These are phyloP conservation scores for Athelia psychrophila DNA, from an alignment of 1,284 basidiomycete species.

Conservation along the genomic window DNA sequence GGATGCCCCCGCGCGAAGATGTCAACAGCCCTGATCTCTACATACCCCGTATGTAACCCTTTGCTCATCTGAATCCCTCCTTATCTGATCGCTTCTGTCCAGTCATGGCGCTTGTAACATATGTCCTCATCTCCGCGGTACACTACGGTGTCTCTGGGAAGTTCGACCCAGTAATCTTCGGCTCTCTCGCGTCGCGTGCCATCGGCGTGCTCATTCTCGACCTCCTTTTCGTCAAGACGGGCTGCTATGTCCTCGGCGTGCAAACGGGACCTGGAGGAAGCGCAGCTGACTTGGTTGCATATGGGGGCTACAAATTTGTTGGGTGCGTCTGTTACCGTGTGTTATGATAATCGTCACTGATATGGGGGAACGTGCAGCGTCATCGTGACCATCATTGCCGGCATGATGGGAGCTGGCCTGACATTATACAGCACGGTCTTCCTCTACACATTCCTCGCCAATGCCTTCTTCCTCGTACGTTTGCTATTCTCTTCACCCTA, in stretches of 20 bases:
- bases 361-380: conserved; percentile 49
- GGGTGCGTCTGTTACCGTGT: conserved; percentile 49
- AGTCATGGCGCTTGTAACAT: conserved; percentile 98
- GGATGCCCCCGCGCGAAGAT: conserved; percentile 89
- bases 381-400: conserved; percentile 64
- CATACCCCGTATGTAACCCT: conserved; percentile 77
- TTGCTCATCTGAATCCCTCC: neutral
- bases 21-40: conserved; percentile 96
- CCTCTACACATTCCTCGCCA: conserved; percentile 83
- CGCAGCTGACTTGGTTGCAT: conserved; percentile 62
- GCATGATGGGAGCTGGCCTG: conserved; percentile 57
- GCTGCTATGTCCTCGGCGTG: conserved; percentile 89
- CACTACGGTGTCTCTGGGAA: conserved; percentile 81
- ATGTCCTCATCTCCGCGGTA: conserved; percentile 86
- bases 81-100: conserved; percentile 5
- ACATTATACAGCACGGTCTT: conserved; percentile 75
- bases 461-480: conserved; percentile 91
- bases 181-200: conserved; percentile 82
- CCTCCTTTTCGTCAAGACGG: conserved; percentile 85
- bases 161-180: conserved; percentile 91
- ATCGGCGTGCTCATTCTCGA: conserved; percentile 81
- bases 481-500: neutral
- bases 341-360: conserved; percentile 2
- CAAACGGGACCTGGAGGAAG: conserved; percentile 52
- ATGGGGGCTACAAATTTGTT: conserved; percentile 97